phyloP scores from a whole-genome alignment of 768 basidiomycete genomes.

The Amanita rimosa region DNA sequence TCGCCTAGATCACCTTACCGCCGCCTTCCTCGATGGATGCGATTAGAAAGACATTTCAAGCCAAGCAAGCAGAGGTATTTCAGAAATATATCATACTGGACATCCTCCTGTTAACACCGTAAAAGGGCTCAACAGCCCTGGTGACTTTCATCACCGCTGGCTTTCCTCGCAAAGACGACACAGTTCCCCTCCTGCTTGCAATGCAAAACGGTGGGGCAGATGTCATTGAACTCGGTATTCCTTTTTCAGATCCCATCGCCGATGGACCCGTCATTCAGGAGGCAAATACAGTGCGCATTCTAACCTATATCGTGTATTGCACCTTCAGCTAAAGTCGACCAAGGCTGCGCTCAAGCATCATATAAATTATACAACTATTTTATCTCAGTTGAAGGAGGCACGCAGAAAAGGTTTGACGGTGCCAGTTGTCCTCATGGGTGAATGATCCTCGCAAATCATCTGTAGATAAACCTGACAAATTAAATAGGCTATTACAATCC shows the following conservation, averaged over 20 bases:
- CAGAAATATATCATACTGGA: not conserved
- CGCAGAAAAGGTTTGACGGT: slow-evolving; percentile 70
- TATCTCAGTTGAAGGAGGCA: slow-evolving; percentile 69
- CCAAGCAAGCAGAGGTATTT: slow-evolving; percentile 46
- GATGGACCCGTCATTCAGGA: slow-evolving; percentile 93
- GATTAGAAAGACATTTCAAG: slow-evolving; percentile 56
- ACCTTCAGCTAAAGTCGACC: slow-evolving; percentile 7
- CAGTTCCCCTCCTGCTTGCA: slow-evolving; percentile 79
- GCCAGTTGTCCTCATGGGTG: slow-evolving; percentile 93
- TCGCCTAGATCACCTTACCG: slow-evolving; percentile 11
- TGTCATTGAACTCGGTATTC: slow-evolving; percentile 90
- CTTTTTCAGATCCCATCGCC: slow-evolving; percentile 94
- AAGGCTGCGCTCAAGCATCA: slow-evolving; percentile 80
- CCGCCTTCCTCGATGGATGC: slow-evolving; percentile 43
- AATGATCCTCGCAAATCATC: slow-evolving; percentile 9
- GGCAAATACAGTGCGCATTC: slow-evolving; percentile 67
- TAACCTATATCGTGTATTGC: slow-evolving; percentile 6
- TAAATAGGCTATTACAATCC: slow-evolving; percentile 92
- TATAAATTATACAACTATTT: slow-evolving; percentile 65
- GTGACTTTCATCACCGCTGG: slow-evolving; percentile 94
- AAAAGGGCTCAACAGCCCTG: slow-evolving; percentile 47
- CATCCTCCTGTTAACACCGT: not conserved
- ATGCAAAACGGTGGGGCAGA: slow-evolving; percentile 93
- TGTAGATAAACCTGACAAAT: slow-evolving; percentile 5
- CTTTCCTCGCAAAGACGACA: slow-evolving; percentile 69